These are phyloP conservation scores for Coprinopsis sp. DNA, from an alignment of 768 basidiomycete genomes.

Conservation along the genomic window DNA sequence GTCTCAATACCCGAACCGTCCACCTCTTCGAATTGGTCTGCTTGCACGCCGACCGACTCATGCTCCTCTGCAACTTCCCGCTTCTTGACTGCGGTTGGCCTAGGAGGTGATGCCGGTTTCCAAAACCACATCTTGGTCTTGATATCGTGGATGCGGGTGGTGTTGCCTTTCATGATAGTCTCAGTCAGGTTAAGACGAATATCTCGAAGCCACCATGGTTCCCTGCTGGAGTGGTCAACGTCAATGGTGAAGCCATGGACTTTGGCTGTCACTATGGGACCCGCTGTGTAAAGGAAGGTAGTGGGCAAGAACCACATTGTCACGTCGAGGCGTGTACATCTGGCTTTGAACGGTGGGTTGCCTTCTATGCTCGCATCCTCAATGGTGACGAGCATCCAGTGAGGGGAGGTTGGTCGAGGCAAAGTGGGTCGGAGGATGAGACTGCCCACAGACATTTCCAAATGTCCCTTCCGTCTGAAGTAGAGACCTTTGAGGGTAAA, in stretches of 20 bases:
- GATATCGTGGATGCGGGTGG: constrained; percentile 35
- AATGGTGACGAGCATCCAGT: neutral
- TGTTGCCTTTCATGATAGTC: constrained; percentile 36
- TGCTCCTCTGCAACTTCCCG: constrained; percentile 5
- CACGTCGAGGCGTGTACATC: constrained; percentile 14
- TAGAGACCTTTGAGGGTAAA: neutral
- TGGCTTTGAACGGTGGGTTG: neutral
- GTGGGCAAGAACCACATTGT: constrained; percentile 37
- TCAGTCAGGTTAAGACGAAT: constrained; percentile 34
- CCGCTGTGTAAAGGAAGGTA: constrained; percentile 31
- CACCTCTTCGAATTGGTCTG: neutral
- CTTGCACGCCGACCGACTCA: constrained; percentile 10
- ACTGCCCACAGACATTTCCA: constrained; percentile 11
- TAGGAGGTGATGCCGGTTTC: constrained; percentile 9
- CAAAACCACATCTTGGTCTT: constrained; percentile 29
- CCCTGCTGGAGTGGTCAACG: constrained; percentile 27
- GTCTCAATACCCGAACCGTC: neutral
- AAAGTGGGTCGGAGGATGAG: neutral
- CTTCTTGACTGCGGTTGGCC: neutral
- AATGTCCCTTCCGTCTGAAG: constrained; percentile 9
- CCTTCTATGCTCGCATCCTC: neutral
- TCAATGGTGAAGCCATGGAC: constrained; percentile 34
- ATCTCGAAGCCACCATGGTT: constrained; percentile 33
- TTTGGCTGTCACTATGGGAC: constrained; percentile 28
- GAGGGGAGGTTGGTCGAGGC: neutral